Base-by-base conservation (phyloP, 768 basidiomycete species). In the Lyophyllum shimeji region DNA sequence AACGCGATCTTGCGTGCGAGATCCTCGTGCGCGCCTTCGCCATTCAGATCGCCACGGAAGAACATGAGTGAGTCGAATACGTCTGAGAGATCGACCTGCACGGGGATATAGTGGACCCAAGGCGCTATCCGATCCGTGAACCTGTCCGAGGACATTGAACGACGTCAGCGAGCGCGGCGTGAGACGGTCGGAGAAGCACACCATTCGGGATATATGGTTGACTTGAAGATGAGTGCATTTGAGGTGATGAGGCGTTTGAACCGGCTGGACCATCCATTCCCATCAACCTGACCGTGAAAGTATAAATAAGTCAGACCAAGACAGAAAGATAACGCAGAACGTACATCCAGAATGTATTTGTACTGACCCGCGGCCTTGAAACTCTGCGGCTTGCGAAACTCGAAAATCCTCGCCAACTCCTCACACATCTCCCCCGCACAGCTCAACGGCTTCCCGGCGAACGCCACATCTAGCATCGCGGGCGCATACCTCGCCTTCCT, bases 31-130 rank as follows among this genome's bases (percentile, higher is more conserved):
- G 74, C 82, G 7, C 75, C 74, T 20, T 76, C 71, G 8, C 82
- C 80, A 27, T 77, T 65, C 0, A 77, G 78, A 52, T 79, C 77
- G 0, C 87, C 86, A 0, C 82, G 79, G 68, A 92, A 91, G 74
- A 93, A 93, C 1, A 82, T 71, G 31, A 90, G 77, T 1, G 82
- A 71, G 61, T 92, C 90, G 69, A 85, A 81, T 8, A 93, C 64
- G 65, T 91, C 88, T 0, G 79, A 74, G 24, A 85, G 77, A 58
- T 85, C 83, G 0, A 82, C 64, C 60, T 85, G 82, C 9, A 90
- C 71, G 1, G 89, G 88, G 12, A 90, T 75, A 60, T 86, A 91
- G 67, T 91, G 89, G 2, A 87, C 80, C 86, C 86, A 89, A 0
- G 86, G 83, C 24, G 71, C 76, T 47, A 82, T 71, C 24, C 82